phyloP scores from a whole-genome alignment of 805 yeast genomes.

The Starmerella apicola region DNA sequence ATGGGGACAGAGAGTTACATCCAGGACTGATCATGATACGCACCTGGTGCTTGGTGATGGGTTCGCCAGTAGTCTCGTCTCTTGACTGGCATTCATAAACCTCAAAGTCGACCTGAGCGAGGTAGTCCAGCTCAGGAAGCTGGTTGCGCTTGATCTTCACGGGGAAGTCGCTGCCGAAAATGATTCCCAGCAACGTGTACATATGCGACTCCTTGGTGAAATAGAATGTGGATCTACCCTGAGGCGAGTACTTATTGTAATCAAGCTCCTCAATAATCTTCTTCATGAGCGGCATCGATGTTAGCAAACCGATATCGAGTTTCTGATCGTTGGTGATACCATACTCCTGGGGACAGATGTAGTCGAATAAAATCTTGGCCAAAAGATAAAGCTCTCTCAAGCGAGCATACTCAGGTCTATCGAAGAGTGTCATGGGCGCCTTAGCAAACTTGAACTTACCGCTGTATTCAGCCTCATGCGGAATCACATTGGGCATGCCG shows the following conservation, averaged over 20 bases:
- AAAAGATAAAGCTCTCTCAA: constrained; percentile 79
- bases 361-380: constrained; percentile 88
- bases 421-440: constrained; percentile 41
- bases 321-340: constrained; percentile 94
- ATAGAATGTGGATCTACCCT: constrained; percentile 80
- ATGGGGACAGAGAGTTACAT: constrained; percentile 94
- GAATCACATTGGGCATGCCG: constrained; percentile 23
- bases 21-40: constrained; percentile 93
- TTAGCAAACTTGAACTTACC: constrained; percentile 25
- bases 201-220: constrained; percentile 97
- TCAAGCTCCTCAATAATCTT: constrained; percentile 74
- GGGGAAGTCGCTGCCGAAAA: constrained; percentile 88
- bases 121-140: constrained; percentile 87
- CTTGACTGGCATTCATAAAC: constrained; percentile 68
- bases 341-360: constrained; percentile 96
- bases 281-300: constrained; percentile 85
- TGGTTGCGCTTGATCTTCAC: constrained; percentile 91
- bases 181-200: constrained; percentile 78
- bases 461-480: constrained; percentile 24
- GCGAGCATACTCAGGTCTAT: constrained; percentile 64
- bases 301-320: constrained; percentile 85
- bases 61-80: constrained; percentile 34
- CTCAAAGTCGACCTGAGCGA: constrained; percentile 90
- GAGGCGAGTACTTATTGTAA: constrained; percentile 61
- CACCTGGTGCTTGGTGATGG: constrained; percentile 64